phyloP scores from a whole-genome alignment of 2,329 filamentous ascomycete genomes.

The Fusarium falciforme region DNA sequence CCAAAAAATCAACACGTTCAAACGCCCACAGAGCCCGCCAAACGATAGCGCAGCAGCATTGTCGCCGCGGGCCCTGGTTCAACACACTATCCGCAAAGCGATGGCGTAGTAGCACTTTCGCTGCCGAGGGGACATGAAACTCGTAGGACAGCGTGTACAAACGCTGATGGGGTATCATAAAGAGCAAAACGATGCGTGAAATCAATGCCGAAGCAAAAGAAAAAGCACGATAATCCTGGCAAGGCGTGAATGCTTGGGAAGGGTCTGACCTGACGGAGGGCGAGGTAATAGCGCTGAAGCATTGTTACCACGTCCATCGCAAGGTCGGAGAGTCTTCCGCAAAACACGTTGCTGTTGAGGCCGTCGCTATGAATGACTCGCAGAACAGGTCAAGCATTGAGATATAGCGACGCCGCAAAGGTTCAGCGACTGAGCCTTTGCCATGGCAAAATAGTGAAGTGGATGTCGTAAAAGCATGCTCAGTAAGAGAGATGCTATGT shows the following conservation, averaged over 20 bases:
- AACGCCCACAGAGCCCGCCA: conserved; percentile 60
- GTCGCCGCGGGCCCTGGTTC: conserved; percentile 61
- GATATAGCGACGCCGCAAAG: neutral
- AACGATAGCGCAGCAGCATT: conserved; percentile 67
- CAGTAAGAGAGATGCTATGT: conserved; percentile 1
- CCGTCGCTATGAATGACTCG: neutral
- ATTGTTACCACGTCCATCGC: conserved; percentile 57
- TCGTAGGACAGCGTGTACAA: conserved; percentile 59
- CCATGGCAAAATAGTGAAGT: conserved; percentile 18
- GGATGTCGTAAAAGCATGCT: conserved; percentile 23
- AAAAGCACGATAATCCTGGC: conserved; percentile 16
- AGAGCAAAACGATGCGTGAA: conserved; percentile 41
- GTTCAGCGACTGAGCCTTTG: conserved; percentile 1
- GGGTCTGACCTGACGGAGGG: conserved; percentile 6
- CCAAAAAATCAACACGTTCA: conserved; percentile 37
- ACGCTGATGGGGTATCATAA: conserved; percentile 59
- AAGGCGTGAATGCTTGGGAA: neutral
- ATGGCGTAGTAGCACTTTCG: conserved; percentile 68
- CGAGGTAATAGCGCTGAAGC: conserved; percentile 62
- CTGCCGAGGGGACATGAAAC: conserved; percentile 57
- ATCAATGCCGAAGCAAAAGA: conserved; percentile 35
- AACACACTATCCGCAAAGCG: conserved; percentile 63
- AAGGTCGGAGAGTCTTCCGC: conserved; percentile 9
- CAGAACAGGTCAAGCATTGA: neutral
- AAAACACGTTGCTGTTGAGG: conserved; percentile 59